These are phyloP conservation scores for Xylaria cubensis DNA, from an alignment of 495 filamentous ascomycete species.

Conservation along the genomic window DNA sequence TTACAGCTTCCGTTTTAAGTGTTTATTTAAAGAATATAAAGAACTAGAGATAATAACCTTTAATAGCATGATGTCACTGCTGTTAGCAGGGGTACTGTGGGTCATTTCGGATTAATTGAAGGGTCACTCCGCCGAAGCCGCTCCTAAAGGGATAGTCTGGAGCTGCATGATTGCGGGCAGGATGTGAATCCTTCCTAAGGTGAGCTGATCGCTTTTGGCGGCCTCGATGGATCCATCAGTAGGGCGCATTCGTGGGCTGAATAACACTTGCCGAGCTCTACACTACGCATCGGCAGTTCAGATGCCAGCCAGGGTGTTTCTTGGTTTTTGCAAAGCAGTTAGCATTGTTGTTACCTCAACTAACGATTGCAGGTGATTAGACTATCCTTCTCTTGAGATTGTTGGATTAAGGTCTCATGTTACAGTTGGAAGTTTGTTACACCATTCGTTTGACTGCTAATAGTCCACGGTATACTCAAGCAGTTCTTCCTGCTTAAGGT, in stretches of 20 bases:
- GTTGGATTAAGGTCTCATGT: background rate
- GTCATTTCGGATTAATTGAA: no score
- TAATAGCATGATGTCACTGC: no score
- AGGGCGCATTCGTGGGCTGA: constrained; percentile 23
- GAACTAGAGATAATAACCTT: no score
- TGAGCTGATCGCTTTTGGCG: background rate
- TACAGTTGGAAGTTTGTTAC: background rate
- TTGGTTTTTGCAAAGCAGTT: background rate
- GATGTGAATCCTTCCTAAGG: constrained; percentile 21
- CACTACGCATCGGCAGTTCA: background rate
- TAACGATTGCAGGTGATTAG: background rate
- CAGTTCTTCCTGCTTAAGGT: background rate
- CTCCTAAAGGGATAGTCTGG: background rate
- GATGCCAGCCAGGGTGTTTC: background rate
- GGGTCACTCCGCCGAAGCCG: no score
- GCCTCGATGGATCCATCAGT: background rate
- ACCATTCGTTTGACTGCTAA: background rate
- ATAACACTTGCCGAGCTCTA: background rate
- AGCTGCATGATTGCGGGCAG: background rate
- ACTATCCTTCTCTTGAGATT: background rate
- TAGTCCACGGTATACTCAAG: background rate
- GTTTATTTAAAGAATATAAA: no score
- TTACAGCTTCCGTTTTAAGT: no score
- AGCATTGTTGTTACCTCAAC: background rate
- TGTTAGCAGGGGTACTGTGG: no score